These are phyloP conservation scores for Patellifolia procumbens DNA, from an alignment of 179 eudicot species.

Conservation along the genomic window DNA sequence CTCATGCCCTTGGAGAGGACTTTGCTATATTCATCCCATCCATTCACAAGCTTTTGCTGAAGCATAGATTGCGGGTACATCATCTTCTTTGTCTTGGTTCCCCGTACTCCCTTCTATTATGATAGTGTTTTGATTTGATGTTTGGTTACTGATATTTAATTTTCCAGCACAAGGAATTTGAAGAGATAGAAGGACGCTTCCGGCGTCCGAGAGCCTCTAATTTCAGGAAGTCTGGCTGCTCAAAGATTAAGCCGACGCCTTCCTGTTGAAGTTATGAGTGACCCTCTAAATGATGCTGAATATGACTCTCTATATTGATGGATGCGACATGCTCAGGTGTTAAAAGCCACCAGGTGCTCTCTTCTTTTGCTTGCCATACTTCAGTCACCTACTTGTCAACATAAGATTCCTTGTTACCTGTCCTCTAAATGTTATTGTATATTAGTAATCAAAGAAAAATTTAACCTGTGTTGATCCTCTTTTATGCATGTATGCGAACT, in stretches of 20 bases:
- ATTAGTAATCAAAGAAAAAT: not conserved
- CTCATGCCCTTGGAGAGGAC: slow-evolving; percentile 95
- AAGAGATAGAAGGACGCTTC: slow-evolving; percentile 84
- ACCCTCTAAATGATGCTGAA: slow-evolving; percentile 82
- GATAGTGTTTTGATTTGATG: not conserved
- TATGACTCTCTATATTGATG: slow-evolving; percentile 70
- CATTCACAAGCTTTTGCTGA: slow-evolving; percentile 77
- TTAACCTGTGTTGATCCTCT: no score
- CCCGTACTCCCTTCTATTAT: not conserved
- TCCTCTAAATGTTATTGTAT: not conserved
- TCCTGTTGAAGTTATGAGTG: slow-evolving; percentile 91
- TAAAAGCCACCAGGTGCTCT: slow-evolving; percentile 67
- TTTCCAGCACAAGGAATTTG: slow-evolving; percentile 92
- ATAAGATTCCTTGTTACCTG: not conserved
- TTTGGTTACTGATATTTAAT: slow-evolving; percentile 1
- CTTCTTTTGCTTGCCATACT: not conserved
- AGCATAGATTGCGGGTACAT: slow-evolving; percentile 77
- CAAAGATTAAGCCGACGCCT: slow-evolving; percentile 68
- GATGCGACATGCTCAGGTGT: slow-evolving; percentile 54
- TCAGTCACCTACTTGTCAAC: not conserved
- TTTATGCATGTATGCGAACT: no score
- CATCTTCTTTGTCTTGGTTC: slow-evolving; percentile 21
- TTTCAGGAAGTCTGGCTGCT: slow-evolving; percentile 66
- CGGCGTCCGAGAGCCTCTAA: slow-evolving; percentile 70
- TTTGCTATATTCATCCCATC: slow-evolving; percentile 94